Evolutionary conservation across 345 rosid genomes (phyloP).

Genomic region (Mallotus nudiflorus): DNA sequence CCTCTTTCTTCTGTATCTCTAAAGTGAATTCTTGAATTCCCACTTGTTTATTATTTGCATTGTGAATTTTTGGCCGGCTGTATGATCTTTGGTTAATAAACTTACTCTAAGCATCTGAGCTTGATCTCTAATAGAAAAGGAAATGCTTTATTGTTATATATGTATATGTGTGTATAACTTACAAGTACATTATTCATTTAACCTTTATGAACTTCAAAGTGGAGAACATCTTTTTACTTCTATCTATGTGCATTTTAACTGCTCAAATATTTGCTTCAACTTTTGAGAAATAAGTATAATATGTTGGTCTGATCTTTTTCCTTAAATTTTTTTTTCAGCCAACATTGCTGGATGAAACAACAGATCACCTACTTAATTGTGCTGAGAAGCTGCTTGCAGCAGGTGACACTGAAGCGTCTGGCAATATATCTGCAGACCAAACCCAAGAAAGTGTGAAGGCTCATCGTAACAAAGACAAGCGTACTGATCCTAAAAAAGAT

Average conservation of each 20-base stretch:
- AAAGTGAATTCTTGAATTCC: too few species aligned
- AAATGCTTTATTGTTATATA: not conserved
- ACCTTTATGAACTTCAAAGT: not conserved
- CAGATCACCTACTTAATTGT: conserved; percentile 70
- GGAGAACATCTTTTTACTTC: not conserved
- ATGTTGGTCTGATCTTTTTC: not conserved
- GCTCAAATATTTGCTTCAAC: not conserved
- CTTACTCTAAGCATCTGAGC: not conserved
- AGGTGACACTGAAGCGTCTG: conserved; percentile 27
- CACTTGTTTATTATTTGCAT: too few species aligned
- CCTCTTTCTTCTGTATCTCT: too few species aligned
- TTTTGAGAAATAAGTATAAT: not conserved
- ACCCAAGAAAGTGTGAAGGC: conserved; percentile 24
- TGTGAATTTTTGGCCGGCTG: too few species aligned
- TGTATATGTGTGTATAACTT: not conserved
- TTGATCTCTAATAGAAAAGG: not conserved
- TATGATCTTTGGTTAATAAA: not conserved
- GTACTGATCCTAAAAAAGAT: conserved; percentile 28
- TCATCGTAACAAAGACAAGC: conserved; percentile 24
- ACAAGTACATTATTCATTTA: not conserved
- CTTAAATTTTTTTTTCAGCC: conserved; percentile 26
- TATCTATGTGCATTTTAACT: not conserved
- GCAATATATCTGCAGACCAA: conserved; percentile 22
- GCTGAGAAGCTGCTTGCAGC: conserved; percentile 52
- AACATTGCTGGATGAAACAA: conserved; percentile 51